phyloP scores from a whole-genome alignment of 495 filamentous ascomycete genomes.

The Articulospora tetracladia region DNA sequence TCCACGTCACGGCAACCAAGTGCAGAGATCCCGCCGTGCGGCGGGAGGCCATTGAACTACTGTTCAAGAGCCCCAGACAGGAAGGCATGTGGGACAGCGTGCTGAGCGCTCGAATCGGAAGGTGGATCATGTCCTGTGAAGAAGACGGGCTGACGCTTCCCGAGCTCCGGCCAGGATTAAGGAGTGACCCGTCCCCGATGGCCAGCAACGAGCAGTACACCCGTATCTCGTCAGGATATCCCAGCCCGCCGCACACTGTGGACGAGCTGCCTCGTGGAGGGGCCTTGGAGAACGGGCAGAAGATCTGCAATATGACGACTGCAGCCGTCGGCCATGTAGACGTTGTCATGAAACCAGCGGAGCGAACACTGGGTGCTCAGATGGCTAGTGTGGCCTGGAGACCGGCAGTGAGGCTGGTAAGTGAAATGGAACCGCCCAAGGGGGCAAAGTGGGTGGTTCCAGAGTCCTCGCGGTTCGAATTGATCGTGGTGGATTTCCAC shows the following conservation, averaged over 20 bases:
- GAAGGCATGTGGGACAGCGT: slow-evolving; percentile 45
- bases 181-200: neutral
- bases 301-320: neutral
- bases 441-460: slow-evolving; percentile 11
- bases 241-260: slow-evolving; percentile 2
- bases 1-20: slow-evolving; percentile 35
- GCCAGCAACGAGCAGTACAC: neutral
- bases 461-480: slow-evolving; percentile 15
- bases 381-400: neutral
- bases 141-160: slow-evolving; percentile 61
- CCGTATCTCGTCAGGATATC: slow-evolving; percentile 53
- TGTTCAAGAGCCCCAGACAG: slow-evolving; percentile 36
- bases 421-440: neutral
- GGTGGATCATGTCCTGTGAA: slow-evolving; percentile 19
- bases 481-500: slow-evolving; percentile 19
- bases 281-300: slow-evolving; percentile 1
- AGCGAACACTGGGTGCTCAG: neutral
- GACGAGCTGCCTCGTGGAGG: neutral
- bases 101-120: slow-evolving; percentile 15
- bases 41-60: slow-evolving; percentile 36
- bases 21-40: slow-evolving; percentile 43
- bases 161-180: slow-evolving; percentile 70
- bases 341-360: neutral
- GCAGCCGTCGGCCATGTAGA: neutral
- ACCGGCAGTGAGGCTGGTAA: neutral